phyloP scores from a whole-genome alignment of 1,284 basidiomycete species.

The Tilletiaria anomala region DNA sequence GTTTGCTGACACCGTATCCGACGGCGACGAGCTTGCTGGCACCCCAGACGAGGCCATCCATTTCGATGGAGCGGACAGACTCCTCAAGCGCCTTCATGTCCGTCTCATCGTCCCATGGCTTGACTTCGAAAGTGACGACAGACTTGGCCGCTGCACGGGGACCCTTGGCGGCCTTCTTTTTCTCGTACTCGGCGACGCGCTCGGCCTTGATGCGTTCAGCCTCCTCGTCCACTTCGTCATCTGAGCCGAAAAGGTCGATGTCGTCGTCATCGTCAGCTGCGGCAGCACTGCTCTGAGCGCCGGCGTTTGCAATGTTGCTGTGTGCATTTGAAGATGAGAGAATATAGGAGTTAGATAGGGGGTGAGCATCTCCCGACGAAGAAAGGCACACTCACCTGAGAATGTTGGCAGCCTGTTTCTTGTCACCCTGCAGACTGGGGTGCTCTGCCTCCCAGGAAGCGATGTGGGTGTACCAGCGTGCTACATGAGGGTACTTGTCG shows the following conservation, averaged over 20 bases:
- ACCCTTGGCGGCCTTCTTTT: slow-evolving; percentile 81
- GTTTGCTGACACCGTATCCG: slow-evolving; percentile 80
- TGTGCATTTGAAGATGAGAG: neutral
- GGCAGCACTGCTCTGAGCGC: too few relatives aligned
- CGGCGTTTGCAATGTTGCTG: slow-evolving; percentile 39
- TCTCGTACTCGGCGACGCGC: slow-evolving; percentile 84
- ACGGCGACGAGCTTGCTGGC: slow-evolving; percentile 70
- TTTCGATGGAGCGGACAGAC: slow-evolving; percentile 68
- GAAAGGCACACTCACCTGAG: slow-evolving; percentile 11
- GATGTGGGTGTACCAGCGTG: slow-evolving; percentile 68
- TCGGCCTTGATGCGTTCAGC: slow-evolving; percentile 87
- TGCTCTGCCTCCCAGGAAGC: slow-evolving; percentile 33
- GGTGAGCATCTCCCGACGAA: neutral
- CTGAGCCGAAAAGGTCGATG: slow-evolving; percentile 78
- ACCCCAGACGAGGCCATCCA: slow-evolving; percentile 90
- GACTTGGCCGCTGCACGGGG: slow-evolving; percentile 51
- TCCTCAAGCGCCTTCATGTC: slow-evolving; percentile 80
- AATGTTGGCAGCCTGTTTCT: slow-evolving; percentile 29
- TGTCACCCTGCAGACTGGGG: slow-evolving; percentile 32
- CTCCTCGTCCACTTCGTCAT: slow-evolving; percentile 76
- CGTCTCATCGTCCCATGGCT: slow-evolving; percentile 97
- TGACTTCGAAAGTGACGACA: slow-evolving; percentile 88
- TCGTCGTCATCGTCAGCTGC: slow-evolving; percentile 76
- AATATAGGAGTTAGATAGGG: neutral
- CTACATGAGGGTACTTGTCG: slow-evolving; percentile 57